Evolutionary conservation across 2,329 filamentous ascomycete species (phyloP).

Genomic region (Penicillium olsonii): DNA sequence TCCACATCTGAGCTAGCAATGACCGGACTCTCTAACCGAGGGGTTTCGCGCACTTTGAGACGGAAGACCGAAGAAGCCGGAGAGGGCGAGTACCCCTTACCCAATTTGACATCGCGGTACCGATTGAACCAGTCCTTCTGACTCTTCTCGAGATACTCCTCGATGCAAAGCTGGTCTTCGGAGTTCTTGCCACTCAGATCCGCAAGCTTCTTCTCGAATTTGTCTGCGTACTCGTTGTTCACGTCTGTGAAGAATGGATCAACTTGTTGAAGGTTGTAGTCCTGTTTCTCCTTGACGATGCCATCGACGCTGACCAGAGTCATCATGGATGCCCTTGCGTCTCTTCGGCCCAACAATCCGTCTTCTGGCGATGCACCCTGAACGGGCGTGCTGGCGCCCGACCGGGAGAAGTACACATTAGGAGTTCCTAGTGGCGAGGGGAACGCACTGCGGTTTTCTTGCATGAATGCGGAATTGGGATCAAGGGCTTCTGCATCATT

Average conservation of each 20-base stretch:
- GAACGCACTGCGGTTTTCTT: constrained; percentile 1
- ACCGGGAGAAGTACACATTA: constrained; percentile 6
- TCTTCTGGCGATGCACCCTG: neutral
- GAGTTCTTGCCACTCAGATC: constrained; percentile 59
- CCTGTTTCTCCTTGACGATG: constrained; percentile 52
- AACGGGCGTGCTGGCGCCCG: constrained; percentile 7
- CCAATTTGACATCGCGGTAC: constrained; percentile 60
- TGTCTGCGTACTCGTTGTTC: constrained; percentile 60
- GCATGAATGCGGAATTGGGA: neutral
- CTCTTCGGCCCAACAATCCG: constrained; percentile 22
- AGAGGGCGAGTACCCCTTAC: constrained; percentile 45
- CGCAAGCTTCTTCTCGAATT: constrained; percentile 59
- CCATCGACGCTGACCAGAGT: constrained; percentile 60
- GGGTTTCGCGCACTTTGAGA: neutral
- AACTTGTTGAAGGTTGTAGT: constrained; percentile 65
- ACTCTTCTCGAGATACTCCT: constrained; percentile 63
- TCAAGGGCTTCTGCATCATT: constrained; percentile 7
- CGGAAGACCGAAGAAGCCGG: constrained; percentile 29
- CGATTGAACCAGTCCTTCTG: constrained; percentile 67
- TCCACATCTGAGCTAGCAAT: constrained; percentile 36
- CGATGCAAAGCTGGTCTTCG: constrained; percentile 61
- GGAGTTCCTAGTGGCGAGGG: constrained; percentile 9
- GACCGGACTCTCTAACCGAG: constrained; percentile 34
- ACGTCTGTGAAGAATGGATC: constrained; percentile 68
- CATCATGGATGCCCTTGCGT: constrained; percentile 50